Evolutionary conservation across 352 stramenopile species (phyloP).

Genomic region (Globisporangium nunn): DNA sequence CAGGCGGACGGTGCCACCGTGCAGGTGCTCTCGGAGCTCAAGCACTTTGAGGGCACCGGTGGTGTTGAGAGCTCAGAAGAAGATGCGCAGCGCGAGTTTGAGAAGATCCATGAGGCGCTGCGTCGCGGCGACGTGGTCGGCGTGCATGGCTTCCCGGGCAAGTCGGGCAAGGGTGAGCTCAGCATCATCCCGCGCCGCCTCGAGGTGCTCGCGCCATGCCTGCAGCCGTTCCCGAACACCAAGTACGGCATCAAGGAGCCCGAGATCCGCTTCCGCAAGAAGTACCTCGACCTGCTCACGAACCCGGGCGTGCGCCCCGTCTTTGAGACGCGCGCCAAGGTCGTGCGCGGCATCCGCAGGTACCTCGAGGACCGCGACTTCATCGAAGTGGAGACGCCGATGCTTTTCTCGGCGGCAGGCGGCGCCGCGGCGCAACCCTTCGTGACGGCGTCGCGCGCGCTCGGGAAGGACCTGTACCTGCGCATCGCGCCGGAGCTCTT

Average conservation of each 20-base stretch:
- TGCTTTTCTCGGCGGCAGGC: constrained; percentile 97
- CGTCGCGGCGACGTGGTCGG: constrained; percentile 77
- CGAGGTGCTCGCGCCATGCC: constrained; percentile 92
- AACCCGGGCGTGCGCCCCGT: constrained; percentile 91
- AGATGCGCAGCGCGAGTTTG: constrained; percentile 39
- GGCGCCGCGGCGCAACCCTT: constrained; percentile 97
- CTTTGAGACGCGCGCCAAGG: constrained; percentile 91
- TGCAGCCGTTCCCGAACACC: constrained; percentile 79
- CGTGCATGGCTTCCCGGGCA: constrained; percentile 69
- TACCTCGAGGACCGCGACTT: constrained; percentile 74
- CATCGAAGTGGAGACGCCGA: constrained; percentile 95
- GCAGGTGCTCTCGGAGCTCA: constrained; percentile 72
- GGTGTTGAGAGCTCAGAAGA: constrained; percentile 20
- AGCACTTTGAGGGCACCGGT: constrained; percentile 48
- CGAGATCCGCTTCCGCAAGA: constrained; percentile 96
- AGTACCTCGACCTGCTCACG: constrained; percentile 98
- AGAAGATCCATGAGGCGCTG: constrained; percentile 55
- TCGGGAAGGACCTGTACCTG: constrained; percentile 95
- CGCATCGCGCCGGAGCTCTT: constrained; percentile 97
- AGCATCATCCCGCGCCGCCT: constrained; percentile 84
- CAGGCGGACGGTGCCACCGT: constrained; percentile 55
- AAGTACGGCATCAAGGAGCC: constrained; percentile 94
- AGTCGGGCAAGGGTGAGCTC: constrained; percentile 79
- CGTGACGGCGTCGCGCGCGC: constrained; percentile 96
- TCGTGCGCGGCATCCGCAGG: constrained; percentile 47